Evolutionary conservation across 2,329 filamentous ascomycete species (phyloP).

Genomic region (Phaeosphaeria sp.): DNA sequence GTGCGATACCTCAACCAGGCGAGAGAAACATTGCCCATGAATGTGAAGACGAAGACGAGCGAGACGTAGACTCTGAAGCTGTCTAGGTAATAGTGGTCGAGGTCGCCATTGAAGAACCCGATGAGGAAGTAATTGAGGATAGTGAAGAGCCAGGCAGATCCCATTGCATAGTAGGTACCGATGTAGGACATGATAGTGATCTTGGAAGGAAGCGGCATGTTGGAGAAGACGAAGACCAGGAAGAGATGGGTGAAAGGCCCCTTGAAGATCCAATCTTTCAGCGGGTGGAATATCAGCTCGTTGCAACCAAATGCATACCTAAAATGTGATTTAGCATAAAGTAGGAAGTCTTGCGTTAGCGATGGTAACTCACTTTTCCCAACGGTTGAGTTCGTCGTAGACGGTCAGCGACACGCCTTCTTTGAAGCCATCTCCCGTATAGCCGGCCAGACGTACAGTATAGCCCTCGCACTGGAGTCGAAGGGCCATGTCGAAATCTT

Average conservation of each 20-base stretch:
- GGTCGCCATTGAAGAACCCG: conserved; percentile 74
- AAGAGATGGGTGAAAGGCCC: conserved; percentile 73
- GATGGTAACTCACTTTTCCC: conserved; percentile 63
- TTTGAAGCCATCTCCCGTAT: conserved; percentile 73
- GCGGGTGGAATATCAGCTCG: conserved; percentile 73
- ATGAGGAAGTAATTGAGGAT: conserved; percentile 74
- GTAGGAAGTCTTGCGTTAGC: background rate
- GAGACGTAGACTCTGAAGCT: conserved; percentile 72
- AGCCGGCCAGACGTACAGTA: conserved; percentile 72
- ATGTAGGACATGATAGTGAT: conserved; percentile 75
- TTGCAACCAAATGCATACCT: conserved; percentile 71
- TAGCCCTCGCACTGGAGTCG: conserved; percentile 74
- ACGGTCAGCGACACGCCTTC: conserved; percentile 77
- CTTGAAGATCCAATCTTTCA: conserved; percentile 66
- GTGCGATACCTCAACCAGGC: conserved; percentile 69
- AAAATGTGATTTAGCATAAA: conserved; percentile 6
- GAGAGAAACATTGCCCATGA: conserved; percentile 66
- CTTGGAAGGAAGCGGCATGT: conserved; percentile 71
- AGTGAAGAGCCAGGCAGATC: conserved; percentile 70
- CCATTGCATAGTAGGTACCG: conserved; percentile 75
- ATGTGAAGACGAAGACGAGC: conserved; percentile 70
- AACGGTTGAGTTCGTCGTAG: conserved; percentile 74
- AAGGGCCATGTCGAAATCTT: conserved; percentile 79
- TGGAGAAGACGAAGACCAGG: conserved; percentile 64
- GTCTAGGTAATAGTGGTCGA: conserved; percentile 82